Evolutionary conservation across 495 filamentous ascomycete genomes (phyloP).

Genomic region (Hamigera avellanea): DNA sequence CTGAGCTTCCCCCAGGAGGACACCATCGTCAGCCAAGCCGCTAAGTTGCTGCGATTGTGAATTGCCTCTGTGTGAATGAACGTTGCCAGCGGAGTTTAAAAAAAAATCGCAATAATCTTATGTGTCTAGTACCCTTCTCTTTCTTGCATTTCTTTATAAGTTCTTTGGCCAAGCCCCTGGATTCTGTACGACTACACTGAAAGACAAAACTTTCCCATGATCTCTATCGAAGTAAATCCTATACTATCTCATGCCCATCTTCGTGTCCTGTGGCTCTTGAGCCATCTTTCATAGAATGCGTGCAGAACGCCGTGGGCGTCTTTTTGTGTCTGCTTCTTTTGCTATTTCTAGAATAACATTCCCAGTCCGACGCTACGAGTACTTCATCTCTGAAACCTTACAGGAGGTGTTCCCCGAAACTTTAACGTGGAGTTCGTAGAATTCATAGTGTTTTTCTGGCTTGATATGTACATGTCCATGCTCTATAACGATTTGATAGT

Average conservation of each 20-base stretch:
- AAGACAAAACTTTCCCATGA: slow-evolving; percentile 7
- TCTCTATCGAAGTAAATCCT: background rate
- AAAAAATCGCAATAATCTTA: slow-evolving; percentile 15
- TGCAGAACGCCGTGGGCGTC: too few relatives aligned
- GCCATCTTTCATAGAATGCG: too few relatives aligned
- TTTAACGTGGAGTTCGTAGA: too few relatives aligned
- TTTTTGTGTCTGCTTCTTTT: background rate
- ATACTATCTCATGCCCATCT: background rate
- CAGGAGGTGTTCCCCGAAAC: too few relatives aligned
- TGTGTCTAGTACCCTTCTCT: slow-evolving; percentile 25
- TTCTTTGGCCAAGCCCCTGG: slow-evolving; percentile 15
- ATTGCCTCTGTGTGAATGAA: slow-evolving; percentile 7
- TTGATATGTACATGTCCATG: too few relatives aligned
- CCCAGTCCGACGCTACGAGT: too few relatives aligned
- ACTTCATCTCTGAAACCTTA: too few relatives aligned
- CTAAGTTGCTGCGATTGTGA: slow-evolving; percentile 73
- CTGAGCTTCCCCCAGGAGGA: slow-evolving; percentile 84
- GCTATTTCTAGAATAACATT: too few relatives aligned
- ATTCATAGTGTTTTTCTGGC: too few relatives aligned
- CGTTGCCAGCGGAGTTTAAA: slow-evolving; percentile 3
- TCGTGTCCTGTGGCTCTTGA: too few relatives aligned
- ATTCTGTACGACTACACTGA: slow-evolving; percentile 30
- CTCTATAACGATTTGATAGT: too few relatives aligned
- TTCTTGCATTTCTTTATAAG: slow-evolving; percentile 18
- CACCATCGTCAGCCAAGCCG: slow-evolving; percentile 70